phyloP scores from a whole-genome alignment of 2,329 filamentous ascomycete genomes.

The Lasiodiplodia citricola region DNA sequence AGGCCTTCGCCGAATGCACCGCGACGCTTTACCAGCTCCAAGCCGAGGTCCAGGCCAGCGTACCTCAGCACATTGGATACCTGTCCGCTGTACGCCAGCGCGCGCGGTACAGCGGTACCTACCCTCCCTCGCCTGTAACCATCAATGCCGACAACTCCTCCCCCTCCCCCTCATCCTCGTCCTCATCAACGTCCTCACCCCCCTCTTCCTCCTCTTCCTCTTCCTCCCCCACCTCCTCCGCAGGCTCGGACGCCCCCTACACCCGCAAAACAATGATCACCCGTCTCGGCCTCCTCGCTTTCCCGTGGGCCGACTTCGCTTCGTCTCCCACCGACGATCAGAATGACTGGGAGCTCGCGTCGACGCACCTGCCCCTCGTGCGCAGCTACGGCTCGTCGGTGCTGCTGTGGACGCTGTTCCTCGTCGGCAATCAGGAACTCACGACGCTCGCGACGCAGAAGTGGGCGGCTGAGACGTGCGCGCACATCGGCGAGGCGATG shows the following conservation, averaged over 20 bases:
- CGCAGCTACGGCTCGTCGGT: constrained; percentile 40
- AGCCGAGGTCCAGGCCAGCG: constrained; percentile 41
- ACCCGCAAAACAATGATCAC: background rate
- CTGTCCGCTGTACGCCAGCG: constrained; percentile 32
- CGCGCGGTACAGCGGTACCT: background rate
- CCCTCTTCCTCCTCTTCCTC: constrained; percentile 31
- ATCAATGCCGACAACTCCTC: background rate
- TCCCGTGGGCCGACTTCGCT: constrained; percentile 15
- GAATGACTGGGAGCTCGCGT: background rate
- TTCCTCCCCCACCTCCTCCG: constrained; percentile 32
- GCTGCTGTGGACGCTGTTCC: constrained; percentile 40
- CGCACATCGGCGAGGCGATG: constrained; percentile 63
- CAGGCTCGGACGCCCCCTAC: background rate
- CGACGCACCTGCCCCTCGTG: constrained; percentile 37
- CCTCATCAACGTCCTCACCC: background rate
- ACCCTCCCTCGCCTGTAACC: background rate
- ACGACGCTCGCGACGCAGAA: constrained; percentile 35
- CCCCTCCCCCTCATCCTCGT: background rate
- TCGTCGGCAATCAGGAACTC: constrained; percentile 38
- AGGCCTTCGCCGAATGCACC: constrained; percentile 34
- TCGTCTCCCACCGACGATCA: background rate
- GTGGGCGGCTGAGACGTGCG: constrained; percentile 53
- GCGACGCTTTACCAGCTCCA: constrained; percentile 36
- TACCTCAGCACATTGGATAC: constrained; percentile 43
- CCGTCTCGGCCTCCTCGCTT: constrained; percentile 29